Evolutionary conservation across 768 basidiomycete genomes (phyloP).

Genomic region (Lyophyllum decastes): DNA sequence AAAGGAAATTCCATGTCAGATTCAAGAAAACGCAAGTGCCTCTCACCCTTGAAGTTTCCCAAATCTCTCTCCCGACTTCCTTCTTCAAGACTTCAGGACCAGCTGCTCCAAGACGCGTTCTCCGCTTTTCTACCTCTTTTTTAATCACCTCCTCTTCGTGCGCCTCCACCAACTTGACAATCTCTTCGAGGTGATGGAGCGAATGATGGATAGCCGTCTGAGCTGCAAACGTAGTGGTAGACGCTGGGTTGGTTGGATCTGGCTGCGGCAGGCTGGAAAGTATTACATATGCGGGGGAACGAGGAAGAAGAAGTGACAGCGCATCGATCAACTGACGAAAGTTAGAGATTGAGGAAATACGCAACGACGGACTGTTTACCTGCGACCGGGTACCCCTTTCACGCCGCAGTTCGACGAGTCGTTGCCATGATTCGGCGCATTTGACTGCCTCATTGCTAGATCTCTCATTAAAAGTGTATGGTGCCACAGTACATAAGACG

Average conservation of each 20-base stretch:
- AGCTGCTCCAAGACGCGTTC: constrained; percentile 73
- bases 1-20: constrained; percentile 5
- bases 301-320: constrained; percentile 72
- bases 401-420: constrained; percentile 62
- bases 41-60: constrained; percentile 58
- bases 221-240: constrained; percentile 54
- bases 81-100: constrained; percentile 57
- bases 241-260: constrained; percentile 72
- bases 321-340: constrained; percentile 59
- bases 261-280: constrained; percentile 72
- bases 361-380: constrained; percentile 12
- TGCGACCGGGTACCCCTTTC: constrained; percentile 61
- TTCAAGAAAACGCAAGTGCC: neutral
- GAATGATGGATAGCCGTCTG: constrained; percentile 71
- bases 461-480: neutral
- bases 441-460: constrained; percentile 72
- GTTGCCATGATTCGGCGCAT: constrained; percentile 82
- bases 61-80: constrained; percentile 70
- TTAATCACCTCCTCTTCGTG: constrained; percentile 59
- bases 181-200: constrained; percentile 72
- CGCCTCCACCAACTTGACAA: constrained; percentile 61
- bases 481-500: constrained; percentile 17
- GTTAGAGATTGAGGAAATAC: constrained; percentile 6
- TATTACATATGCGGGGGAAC: constrained; percentile 61
- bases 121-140: constrained; percentile 74